A percentile compares a stretch with the other conserved stretches of the same genome.
Conservation (phyloP, 2,329 filamentous ascomycete species). For the Pezicula rhizophila region DNA sequence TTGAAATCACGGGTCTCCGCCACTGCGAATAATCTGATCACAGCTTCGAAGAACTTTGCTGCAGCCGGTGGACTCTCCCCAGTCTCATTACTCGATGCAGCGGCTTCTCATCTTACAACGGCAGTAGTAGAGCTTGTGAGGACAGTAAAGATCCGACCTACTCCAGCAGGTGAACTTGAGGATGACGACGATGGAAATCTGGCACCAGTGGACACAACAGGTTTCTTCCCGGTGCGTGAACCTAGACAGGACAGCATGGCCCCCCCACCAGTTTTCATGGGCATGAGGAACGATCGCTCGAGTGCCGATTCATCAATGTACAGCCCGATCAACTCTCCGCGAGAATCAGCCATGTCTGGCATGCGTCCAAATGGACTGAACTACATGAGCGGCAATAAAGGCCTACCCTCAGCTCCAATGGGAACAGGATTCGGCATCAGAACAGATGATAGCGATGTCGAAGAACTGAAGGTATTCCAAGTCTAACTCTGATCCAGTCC, state of each 20-base stretch:
- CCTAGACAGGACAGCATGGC: constrained; percentile 27
- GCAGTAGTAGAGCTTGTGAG: constrained; percentile 82
- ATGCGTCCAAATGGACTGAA: constrained; percentile 24
- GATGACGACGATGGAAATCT: constrained; percentile 67
- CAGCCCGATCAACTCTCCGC: constrained; percentile 65
- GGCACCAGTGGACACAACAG: constrained; percentile 60
- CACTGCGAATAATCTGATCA: constrained; percentile 93
- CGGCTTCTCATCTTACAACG: constrained; percentile 81
- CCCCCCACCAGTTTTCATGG: constrained; percentile 48
- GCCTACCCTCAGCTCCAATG: constrained; percentile 22
- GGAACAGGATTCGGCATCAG: constrained; percentile 35
- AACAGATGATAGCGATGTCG: constrained; percentile 41
- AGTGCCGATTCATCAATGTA: constrained; percentile 70
- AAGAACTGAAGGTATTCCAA: constrained; percentile 52
- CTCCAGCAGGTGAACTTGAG: constrained; percentile 69
- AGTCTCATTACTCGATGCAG: constrained; percentile 88
- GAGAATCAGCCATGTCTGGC: constrained; percentile 39
- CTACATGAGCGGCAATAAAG: constrained; percentile 25
- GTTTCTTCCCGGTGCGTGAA: constrained; percentile 57
- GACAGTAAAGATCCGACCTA: constrained; percentile 74
- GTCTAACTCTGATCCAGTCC: background rate
- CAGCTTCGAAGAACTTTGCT: constrained; percentile 87
- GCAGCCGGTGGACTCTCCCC: constrained; percentile 78
- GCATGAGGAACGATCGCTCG: constrained; percentile 46
- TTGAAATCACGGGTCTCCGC: constrained; percentile 80